Evolutionary conservation across 345 rosid genomes (phyloP), one percentile per base, ranked within the genome.

Genomic region (Nasturtium officinale): DNA sequence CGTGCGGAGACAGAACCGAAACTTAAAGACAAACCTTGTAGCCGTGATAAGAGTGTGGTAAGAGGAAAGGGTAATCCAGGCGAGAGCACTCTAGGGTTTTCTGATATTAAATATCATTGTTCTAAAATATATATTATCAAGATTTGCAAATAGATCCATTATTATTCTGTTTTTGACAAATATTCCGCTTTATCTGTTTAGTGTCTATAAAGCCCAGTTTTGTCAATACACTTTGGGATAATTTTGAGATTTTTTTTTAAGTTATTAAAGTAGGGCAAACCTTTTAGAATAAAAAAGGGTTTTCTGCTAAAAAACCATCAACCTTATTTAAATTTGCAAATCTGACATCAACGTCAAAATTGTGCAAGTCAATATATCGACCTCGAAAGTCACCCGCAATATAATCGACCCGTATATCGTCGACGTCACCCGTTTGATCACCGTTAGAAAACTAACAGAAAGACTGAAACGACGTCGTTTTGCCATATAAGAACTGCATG

Each of bases 41-140:
- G 75, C 79, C 75, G 79, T 43, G 75, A 69, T 9, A 61, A 56
- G 70, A 68, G 40, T 65, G 69, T 50, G 56, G 55, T 55, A 46
- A 8, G 70, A 2, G 35, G 30, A 57, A 51, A 20, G 25, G 20
- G 38, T 15, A 15, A 61, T 53, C 69, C 26, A 6, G 43, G 25
- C 35, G 17, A 48, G 16, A 56, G 55, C 52, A 5, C 18, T 40
- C 37, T 76, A 76, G 80, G 80, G 80, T 76, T 76, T 76, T 76
- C 76, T 38, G 42, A 18, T 51, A 61, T 53, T 69, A 75, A 75
- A 75, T 75, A 76, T 76, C 42, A 55, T 69, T 38, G 29, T 63
- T 60, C 50, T 69, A 61, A 46, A 23, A 42, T 54, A 17, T 68
- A 62, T 76, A 33, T 69, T 69, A 25, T 17, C 33, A 2, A 3